Percentiles rank a stretch among this genome's conserved stretches.
phyloP scores from a whole-genome alignment of 2,329 filamentous ascomycete species.

The Aspergillus brasiliensis region DNA sequence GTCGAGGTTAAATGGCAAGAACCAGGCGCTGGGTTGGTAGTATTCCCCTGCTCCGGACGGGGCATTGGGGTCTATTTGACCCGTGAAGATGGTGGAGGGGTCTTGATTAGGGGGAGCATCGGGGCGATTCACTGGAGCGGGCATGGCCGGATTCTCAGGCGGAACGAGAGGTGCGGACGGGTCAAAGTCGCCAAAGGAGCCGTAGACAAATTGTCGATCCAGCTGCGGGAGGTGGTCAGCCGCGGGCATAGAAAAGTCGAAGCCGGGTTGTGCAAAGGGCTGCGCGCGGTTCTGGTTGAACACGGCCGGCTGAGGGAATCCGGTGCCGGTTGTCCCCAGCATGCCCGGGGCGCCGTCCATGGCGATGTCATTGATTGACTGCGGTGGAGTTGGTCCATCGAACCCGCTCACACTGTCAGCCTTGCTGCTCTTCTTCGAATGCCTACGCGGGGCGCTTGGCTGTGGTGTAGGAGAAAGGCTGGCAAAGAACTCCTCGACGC shows the following conservation, averaged over 20 bases:
- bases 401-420: conserved; percentile 24
- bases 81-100: conserved; percentile 36
- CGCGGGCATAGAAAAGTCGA: conserved; percentile 42
- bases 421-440: conserved; percentile 32
- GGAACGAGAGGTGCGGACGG: conserved; percentile 35
- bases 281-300: conserved; percentile 31
- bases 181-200: conserved; percentile 65
- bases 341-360: conserved; percentile 33
- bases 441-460: conserved; percentile 49
- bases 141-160: conserved; percentile 30
- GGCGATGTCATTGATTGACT: conserved; percentile 30
- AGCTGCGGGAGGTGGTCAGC: conserved; percentile 63
- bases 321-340: conserved; percentile 32
- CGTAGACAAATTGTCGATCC: conserved; percentile 75
- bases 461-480: conserved; percentile 67
- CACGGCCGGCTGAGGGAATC: conserved; percentile 42
- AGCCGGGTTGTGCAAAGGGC: conserved; percentile 34
- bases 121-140: conserved; percentile 27
- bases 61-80: conserved; percentile 37
- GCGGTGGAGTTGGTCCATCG: conserved; percentile 31
- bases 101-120: conserved; percentile 21
- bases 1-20: conserved; percentile 89
- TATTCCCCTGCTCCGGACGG: conserved; percentile 40
- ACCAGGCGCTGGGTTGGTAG: conserved; percentile 70
- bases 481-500: conserved; percentile 91